phyloP scores from a whole-genome alignment of 164 flowering plant species.

The Sedum album region DNA sequence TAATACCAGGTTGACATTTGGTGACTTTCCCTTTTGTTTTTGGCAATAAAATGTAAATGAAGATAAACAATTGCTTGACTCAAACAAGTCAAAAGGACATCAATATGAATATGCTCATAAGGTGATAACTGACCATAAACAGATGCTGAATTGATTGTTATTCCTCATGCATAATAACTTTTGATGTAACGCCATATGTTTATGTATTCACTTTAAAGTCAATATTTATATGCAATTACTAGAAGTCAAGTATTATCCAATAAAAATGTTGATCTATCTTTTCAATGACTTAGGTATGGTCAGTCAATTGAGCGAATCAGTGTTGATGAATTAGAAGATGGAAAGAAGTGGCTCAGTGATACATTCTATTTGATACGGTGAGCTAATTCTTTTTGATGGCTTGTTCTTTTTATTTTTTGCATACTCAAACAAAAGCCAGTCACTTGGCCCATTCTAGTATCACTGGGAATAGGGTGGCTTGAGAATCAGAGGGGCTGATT shows the following conservation, averaged over 20 bases:
- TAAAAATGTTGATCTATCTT: neutral
- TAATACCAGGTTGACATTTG: constrained; percentile 36
- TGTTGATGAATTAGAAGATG: constrained; percentile 62
- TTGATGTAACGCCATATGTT: neutral
- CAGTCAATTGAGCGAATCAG: constrained; percentile 56
- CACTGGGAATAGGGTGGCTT: neutral
- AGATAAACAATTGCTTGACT: neutral
- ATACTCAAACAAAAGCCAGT: neutral
- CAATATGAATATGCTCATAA: neutral
- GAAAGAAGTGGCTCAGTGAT: constrained; percentile 78
- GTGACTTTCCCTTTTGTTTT: neutral
- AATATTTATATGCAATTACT: neutral
- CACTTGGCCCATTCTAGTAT: neutral
- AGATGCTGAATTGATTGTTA: neutral
- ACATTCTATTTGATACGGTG: constrained; percentile 89
- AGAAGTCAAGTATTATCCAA: neutral
- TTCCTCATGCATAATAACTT: neutral
- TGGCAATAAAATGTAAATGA: neutral
- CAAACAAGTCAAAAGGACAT: neutral
- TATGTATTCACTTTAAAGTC: neutral
- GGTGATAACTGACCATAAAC: neutral
- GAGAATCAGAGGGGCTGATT: neutral
- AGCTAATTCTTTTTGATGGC: constrained; percentile 8
- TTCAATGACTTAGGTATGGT: constrained; percentile 48
- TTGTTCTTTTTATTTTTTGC: neutral